These are phyloP conservation scores for Sutorius eximius DNA, from an alignment of 1,284 basidiomycete genomes.

Conservation along the genomic window DNA sequence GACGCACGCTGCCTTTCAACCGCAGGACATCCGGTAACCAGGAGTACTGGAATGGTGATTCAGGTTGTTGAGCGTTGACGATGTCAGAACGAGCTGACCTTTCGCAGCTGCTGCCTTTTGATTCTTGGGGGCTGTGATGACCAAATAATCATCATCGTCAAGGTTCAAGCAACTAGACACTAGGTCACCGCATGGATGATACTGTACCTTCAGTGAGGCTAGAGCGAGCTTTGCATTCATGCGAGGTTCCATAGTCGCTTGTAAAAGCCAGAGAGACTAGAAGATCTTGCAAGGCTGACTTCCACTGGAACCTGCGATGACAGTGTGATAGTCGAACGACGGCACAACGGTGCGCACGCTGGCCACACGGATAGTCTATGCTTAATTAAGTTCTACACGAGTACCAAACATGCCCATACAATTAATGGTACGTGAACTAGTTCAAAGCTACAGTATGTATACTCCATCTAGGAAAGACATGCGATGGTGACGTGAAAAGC, in stretches of 20 bases:
- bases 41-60: constrained; percentile 59
- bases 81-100: constrained; percentile 16
- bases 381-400: neutral
- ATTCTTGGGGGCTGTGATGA: constrained; percentile 27
- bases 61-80: neutral
- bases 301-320: neutral
- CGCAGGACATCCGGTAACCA: constrained; percentile 88
- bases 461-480: constrained; percentile 7
- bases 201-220: constrained; percentile 31
- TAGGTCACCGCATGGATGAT: neutral
- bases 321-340: neutral
- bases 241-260: constrained; percentile 26
- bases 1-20: constrained; percentile 67
- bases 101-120: constrained; percentile 33
- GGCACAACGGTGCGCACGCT: neutral
- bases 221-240: constrained; percentile 16
- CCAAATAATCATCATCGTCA: constrained; percentile 9
- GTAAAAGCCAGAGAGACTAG: neutral
- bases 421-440: constrained; percentile 4
- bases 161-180: neutral
- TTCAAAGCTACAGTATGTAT: constrained; percentile 17
- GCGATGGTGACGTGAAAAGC: constrained; percentile 3
- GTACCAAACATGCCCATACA: constrained; percentile 9
- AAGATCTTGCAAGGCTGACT: neutral
- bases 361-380: constrained; percentile 1